Conservation (phyloP, 208 protist genomes). For the Leishmania braziliensis region DNA sequence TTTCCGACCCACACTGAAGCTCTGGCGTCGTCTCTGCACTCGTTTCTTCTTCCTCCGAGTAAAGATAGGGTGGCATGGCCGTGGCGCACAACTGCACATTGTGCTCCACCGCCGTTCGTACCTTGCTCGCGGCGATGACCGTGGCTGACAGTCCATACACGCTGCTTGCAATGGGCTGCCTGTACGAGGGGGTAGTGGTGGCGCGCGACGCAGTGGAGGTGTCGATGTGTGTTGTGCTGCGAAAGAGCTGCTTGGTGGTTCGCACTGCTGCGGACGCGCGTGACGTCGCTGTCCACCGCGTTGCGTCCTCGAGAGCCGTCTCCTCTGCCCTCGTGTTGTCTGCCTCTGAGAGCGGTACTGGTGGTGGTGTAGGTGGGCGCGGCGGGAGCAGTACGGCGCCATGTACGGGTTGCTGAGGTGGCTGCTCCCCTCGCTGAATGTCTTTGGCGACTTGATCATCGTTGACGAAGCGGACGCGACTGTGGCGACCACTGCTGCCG, state of each 20-base stretch:
- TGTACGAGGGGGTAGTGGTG: slow-evolving; percentile 46
- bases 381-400: slow-evolving; percentile 17
- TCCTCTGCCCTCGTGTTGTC: not conserved
- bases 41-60: not conserved
- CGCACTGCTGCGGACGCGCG: slow-evolving; percentile 47
- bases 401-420: slow-evolving; percentile 1
- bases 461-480: slow-evolving; percentile 38
- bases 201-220: slow-evolving; percentile 27
- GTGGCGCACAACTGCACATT: slow-evolving; percentile 36
- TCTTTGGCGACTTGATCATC: slow-evolving; percentile 14
- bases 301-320: slow-evolving; percentile 26
- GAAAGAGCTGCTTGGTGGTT: slow-evolving; percentile 80
- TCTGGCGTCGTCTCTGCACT: slow-evolving; percentile 28
- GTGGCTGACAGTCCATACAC: slow-evolving; percentile 52
- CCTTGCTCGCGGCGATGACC: slow-evolving; percentile 46
- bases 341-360: slow-evolving; percentile 17
- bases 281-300: slow-evolving; percentile 38
- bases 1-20: slow-evolving; percentile 44
- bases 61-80: slow-evolving; percentile 12
- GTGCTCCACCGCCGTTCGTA: slow-evolving; percentile 44
- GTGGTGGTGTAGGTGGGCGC: slow-evolving; percentile 29
- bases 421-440: not conserved
- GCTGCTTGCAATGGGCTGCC: slow-evolving; percentile 54
- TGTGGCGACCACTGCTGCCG: slow-evolving; percentile 25
- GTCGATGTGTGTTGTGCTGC: slow-evolving; percentile 27